Conservation (phyloP, 192 early-diverging fungal species). For the Lobosporangium transversale region DNA sequence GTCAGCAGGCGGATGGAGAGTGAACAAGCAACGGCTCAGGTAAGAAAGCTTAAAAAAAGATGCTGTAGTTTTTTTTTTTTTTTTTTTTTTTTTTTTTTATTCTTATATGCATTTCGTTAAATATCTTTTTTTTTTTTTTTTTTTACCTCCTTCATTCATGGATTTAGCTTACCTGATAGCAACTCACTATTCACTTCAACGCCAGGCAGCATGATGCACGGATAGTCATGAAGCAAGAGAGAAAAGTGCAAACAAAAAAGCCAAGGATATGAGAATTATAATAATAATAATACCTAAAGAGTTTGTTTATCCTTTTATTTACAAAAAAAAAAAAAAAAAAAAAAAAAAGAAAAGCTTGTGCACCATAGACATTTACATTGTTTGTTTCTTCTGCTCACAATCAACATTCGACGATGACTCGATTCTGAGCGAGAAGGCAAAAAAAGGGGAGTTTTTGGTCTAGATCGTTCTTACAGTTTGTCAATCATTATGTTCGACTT, state of each 20-base stretch:
- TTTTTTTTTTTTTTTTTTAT: background rate
- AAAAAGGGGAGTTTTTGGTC: no score
- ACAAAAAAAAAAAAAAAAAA: conserved; percentile 3
- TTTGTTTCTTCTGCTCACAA: no score
- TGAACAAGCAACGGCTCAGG: conserved; percentile 49
- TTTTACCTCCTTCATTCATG: background rate
- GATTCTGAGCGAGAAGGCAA: no score
- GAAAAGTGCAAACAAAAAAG: no score
- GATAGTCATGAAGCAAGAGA: background rate
- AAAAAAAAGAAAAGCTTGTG: no score
- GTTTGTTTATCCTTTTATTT: background rate
- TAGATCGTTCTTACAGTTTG: no score
- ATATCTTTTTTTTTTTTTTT: background rate
- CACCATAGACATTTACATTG: no score
- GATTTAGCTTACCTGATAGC: conserved; percentile 26
- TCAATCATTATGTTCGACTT: no score
- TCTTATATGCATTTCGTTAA: no score
- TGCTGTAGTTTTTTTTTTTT: background rate
- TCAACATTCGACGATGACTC: no score
- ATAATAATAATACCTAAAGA: background rate
- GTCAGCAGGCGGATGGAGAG: conserved; percentile 42
- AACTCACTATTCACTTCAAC: conserved; percentile 13
- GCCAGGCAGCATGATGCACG: background rate
- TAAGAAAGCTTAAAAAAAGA: conserved; percentile 10
- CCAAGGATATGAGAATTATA: background rate